Evolutionary conservation across 164 flowering plant species (phyloP).

Genomic region (Berberis vulgaris): DNA sequence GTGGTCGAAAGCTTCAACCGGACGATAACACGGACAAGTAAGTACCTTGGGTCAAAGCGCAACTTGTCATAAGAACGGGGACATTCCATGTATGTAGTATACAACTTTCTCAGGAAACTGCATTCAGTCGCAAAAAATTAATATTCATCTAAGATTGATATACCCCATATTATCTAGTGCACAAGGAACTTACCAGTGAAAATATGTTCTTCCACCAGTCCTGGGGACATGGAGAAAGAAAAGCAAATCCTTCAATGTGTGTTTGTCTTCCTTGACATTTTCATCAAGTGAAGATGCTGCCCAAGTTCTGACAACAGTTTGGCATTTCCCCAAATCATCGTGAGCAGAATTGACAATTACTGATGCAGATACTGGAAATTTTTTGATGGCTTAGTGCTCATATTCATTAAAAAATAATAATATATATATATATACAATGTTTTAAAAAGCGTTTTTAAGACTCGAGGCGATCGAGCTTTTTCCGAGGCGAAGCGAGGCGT

Average conservation of each 20-base stretch:
- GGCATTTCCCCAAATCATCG: slow-evolving; percentile 50
- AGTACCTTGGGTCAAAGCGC: slow-evolving; percentile 81
- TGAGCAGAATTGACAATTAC: slow-evolving; percentile 21
- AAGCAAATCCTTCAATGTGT: slow-evolving; percentile 56
- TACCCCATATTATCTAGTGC: too few species aligned
- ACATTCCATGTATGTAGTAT: slow-evolving; percentile 56
- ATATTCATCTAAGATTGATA: too few species aligned
- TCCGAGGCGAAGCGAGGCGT: too few species aligned
- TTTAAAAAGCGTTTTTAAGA: too few species aligned
- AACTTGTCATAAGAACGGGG: slow-evolving; percentile 98
- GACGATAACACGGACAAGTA: not conserved
- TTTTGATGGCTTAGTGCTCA: not conserved
- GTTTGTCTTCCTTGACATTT: slow-evolving; percentile 46
- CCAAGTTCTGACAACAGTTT: slow-evolving; percentile 63
- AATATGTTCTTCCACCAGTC: slow-evolving; percentile 94
- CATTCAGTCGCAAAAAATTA: not conserved
- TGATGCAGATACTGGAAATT: slow-evolving; percentile 21
- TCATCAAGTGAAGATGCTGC: slow-evolving; percentile 48
- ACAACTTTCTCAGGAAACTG: slow-evolving; percentile 84
- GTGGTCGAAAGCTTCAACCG: too few species aligned
- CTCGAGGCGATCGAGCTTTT: too few species aligned
- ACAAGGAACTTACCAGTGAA: slow-evolving; percentile 53
- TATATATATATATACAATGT: too few species aligned
- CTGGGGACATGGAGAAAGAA: slow-evolving; percentile 96
- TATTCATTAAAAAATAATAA: too few species aligned